Evolutionary conservation across 352 stramenopile genomes (phyloP).

Genomic region (Halophytophthora batemanensis): DNA sequence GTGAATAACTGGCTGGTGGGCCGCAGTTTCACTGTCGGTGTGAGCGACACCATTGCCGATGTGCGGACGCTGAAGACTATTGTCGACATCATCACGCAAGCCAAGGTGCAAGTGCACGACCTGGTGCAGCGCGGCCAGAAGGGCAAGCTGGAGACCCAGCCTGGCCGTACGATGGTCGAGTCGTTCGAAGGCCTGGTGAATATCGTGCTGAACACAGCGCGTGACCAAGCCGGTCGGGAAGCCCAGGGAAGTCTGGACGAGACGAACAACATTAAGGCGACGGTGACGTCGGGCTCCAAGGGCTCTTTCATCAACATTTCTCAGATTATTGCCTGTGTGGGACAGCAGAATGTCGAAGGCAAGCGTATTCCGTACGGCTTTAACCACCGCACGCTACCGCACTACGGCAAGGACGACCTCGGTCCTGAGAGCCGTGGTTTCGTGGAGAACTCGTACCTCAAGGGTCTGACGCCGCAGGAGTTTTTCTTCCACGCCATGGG

Average conservation of each 20-base stretch:
- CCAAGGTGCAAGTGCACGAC: conserved; percentile 93
- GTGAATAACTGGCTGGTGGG: conserved; percentile 99
- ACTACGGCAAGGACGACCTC: conserved; percentile 96
- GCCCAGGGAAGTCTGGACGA: conserved; percentile 88
- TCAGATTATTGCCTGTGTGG: conserved; percentile 99
- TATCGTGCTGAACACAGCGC: conserved; percentile 91
- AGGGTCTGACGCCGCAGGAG: conserved; percentile 92
- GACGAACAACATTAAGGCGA: conserved; percentile 99
- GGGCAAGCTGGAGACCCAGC: conserved; percentile 97
- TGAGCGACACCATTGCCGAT: conserved; percentile 98
- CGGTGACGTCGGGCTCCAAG: conserved; percentile 98
- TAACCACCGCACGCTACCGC: conserved; percentile 95
- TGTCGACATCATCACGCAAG: conserved; percentile 98
- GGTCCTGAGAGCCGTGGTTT: conserved; percentile 98
- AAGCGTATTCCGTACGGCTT: conserved; percentile 97
- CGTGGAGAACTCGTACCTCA: conserved; percentile 99
- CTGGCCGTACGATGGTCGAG: conserved; percentile 98
- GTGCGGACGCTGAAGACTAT: conserved; percentile 98
- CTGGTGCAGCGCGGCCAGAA: conserved; percentile 97
- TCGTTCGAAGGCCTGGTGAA: conserved; percentile 99
- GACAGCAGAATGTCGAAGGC: conserved; percentile 98
- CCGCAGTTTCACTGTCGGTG: conserved; percentile 97
- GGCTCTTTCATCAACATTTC: conserved; percentile 99
- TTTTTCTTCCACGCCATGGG: conserved; percentile 99
- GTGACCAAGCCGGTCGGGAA: conserved; percentile 82